Evolutionary conservation across 2,329 filamentous ascomycete species (phyloP).

Genomic region (Cucurbitaria berberidis): DNA sequence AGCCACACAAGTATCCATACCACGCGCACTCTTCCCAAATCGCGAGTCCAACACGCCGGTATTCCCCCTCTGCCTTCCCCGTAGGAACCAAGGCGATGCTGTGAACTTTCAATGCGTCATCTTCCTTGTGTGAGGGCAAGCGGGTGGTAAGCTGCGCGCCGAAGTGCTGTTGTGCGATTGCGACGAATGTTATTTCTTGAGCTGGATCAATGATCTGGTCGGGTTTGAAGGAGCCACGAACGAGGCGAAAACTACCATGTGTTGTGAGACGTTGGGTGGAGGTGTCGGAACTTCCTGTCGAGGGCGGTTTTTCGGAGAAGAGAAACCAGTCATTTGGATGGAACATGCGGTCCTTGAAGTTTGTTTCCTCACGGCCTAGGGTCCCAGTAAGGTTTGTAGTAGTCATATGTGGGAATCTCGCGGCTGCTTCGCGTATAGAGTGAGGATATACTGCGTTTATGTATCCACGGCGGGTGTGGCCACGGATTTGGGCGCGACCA

Average conservation of each 20-base stretch:
- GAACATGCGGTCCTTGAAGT: slow-evolving; percentile 16
- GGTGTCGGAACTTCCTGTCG: not conserved
- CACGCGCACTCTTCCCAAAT: slow-evolving; percentile 28
- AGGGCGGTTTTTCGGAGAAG: slow-evolving; percentile 16
- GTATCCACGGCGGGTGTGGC: slow-evolving; percentile 21
- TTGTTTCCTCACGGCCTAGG: slow-evolving; percentile 2
- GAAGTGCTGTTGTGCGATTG: slow-evolving; percentile 22
- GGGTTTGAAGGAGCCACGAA: slow-evolving; percentile 24
- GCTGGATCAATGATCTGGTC: slow-evolving; percentile 26
- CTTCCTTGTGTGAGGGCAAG: slow-evolving; percentile 3
- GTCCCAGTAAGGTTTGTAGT: not conserved
- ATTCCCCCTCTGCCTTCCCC: slow-evolving; percentile 9
- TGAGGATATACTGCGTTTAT: slow-evolving; percentile 27
- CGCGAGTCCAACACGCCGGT: slow-evolving; percentile 25
- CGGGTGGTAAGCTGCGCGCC: not conserved
- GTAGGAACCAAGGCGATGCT: slow-evolving; percentile 17
- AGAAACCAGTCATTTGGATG: slow-evolving; percentile 22
- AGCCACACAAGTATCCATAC: slow-evolving; percentile 28
- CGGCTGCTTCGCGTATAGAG: slow-evolving; percentile 19
- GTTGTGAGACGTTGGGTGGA: slow-evolving; percentile 1
- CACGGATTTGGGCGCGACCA: slow-evolving; percentile 16
- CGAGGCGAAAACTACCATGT: slow-evolving; percentile 14
- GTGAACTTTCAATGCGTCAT: slow-evolving; percentile 15
- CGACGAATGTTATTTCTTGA: slow-evolving; percentile 27
- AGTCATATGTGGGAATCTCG: slow-evolving; percentile 12